Evolutionary conservation across 768 basidiomycete species (phyloP), one percentile per base, ranked within the genome.

Genomic region (Leccinum sublutescens): DNA sequence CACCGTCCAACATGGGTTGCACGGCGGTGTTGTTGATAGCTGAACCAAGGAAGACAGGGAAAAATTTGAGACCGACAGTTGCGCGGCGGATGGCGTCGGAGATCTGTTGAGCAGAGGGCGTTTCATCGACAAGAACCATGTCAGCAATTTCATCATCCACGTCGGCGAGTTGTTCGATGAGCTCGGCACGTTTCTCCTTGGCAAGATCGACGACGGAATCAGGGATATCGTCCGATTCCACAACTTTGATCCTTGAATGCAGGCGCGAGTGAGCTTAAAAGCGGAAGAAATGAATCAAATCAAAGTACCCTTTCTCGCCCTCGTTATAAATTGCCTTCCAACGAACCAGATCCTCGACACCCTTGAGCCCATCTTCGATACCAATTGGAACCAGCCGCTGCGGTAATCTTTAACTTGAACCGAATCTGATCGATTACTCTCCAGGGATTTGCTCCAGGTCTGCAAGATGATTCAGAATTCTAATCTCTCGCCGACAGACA

Each of bases 371-470:
- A 59, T 88, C 88, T 71, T 98, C 97, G 1, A 74, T 76, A 2
- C 97, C 97, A 61, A 99, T 98, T 14, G 96, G 97, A 17, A 98
- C 87, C 91, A 17, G 95, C 93, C 9, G 97, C 97, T 23, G 96
- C 95, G 33, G 91, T 81, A 54, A 97, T 95, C 56, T 88, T 85
- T 33, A 99, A 85, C 74, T 98, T 99, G 1, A 85, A 79, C 56
- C 95, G 84, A 59, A 99, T 92, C 72, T 98, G 97, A 56, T 85
- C 80, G 38, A 98, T 85, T 50, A 98, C 94, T 58, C 95, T 83
- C 91, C 93, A 96, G 2, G 97, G 97, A 74, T 98, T 98, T 21
- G 97, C 93, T 52, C 97, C 97, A 58, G 96, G 95, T 67, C 94
- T 93, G 60, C 8, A 48, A 33, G 1, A 34, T 31, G 21, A 17